These are phyloP conservation scores for Talaromyces proteolyticus DNA, from an alignment of 495 filamentous ascomycete genomes.

Conservation along the genomic window DNA sequence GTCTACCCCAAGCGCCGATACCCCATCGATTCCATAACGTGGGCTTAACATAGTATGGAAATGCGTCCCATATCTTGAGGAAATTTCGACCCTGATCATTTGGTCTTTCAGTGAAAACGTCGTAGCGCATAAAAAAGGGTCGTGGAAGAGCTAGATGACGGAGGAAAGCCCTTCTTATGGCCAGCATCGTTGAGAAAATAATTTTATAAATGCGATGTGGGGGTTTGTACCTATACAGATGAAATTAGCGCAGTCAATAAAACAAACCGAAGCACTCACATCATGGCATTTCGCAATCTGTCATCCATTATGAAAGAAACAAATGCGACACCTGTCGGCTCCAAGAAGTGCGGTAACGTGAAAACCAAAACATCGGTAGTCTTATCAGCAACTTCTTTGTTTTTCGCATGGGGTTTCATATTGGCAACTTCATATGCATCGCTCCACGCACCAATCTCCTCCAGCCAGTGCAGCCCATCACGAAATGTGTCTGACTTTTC, in stretches of 20 bases:
- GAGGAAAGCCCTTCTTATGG: constrained; percentile 44
- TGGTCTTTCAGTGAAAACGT: constrained; percentile 29
- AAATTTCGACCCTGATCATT: constrained; percentile 45
- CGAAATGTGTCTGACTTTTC: constrained; percentile 31
- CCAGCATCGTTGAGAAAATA: constrained; percentile 37
- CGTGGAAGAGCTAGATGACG: constrained; percentile 55
- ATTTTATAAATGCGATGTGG: constrained; percentile 28
- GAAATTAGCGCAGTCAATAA: neutral
- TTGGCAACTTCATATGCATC: constrained; percentile 44
- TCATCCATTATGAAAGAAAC: constrained; percentile 59
- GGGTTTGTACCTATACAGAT: constrained; percentile 32
- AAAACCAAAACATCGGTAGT: constrained; percentile 53
- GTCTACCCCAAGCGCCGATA: constrained; percentile 44
- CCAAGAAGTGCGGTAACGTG: constrained; percentile 44
- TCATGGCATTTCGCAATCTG: constrained; percentile 55
- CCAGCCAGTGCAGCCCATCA: constrained; percentile 60
- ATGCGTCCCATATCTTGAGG: constrained; percentile 40
- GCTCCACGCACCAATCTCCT: constrained; percentile 56
- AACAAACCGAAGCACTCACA: constrained; percentile 39
- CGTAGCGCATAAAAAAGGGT: constrained; percentile 33
- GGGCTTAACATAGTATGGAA: constrained; percentile 56
- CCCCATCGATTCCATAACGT: constrained; percentile 60
- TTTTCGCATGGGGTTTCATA: constrained; percentile 54
- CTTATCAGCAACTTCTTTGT: constrained; percentile 47
- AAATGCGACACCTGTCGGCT: constrained; percentile 41